Base-by-base conservation (phyloP, 345 rosid genomes). In the Pistacia atlantica region DNA sequence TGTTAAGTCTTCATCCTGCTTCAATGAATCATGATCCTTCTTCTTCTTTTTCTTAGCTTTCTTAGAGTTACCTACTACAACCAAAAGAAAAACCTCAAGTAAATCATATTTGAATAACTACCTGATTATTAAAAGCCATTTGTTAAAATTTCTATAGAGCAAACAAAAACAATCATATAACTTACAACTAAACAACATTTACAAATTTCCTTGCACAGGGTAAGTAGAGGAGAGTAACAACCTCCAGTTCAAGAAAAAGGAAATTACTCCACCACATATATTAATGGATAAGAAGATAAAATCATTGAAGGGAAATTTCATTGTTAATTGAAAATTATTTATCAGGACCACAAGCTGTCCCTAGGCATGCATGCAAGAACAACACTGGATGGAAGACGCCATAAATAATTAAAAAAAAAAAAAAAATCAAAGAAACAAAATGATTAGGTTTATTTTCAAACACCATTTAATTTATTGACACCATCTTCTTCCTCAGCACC, bases 41-140 rank as follows among this genome's bases (percentile, higher is more conserved):
- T 63, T 77, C 73, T 63, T 75, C 63, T 75, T 78, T 80, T 75
- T 80, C 80, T 75, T 77, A 46, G 65, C 78, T 83, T 80, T 87
- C 83, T 76, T 76, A 25, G 82, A 74, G 78, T 80, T 75, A 73
- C 75, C 87, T 85, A 69, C 20, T 79, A 63, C 37, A 72, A 59
- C 65, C 11, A 63, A 33, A 76, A 38, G 52, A 22, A 52, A 49
- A 60, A 67, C 35, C 37, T 42, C 51, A 25, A 28, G 67, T 8
- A 8, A 11, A 37, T 12, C 31, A 25, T 5, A 22, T 66, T 22
- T 51, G 45, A 45, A 58, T 67, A 42, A 61, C 22, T 14, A 74
- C 35, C 11, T 13, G 60, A 73, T 20, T 18, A 33, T 33, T 51
- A 8, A 63, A 9, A 28, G 49, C 42, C 59, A 63, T 68, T 31